These are phyloP conservation scores for Akanthomyces dipterigenus DNA, from an alignment of 2,329 filamentous ascomycete genomes.

Conservation along the genomic window DNA sequence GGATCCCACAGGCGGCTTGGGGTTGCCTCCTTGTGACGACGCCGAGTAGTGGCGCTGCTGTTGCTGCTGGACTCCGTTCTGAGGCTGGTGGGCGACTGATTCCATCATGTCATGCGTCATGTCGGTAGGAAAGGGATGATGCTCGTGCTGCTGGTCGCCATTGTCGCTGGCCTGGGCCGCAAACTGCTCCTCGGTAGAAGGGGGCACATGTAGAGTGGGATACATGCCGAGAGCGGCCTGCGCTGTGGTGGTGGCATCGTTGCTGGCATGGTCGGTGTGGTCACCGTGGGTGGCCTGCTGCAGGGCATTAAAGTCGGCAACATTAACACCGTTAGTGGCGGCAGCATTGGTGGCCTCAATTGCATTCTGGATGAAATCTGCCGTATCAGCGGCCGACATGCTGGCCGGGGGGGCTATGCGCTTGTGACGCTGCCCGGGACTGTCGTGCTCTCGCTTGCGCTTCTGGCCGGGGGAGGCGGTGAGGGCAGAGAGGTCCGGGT, in stretches of 20 bases:
- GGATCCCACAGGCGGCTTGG: slow-evolving; percentile 86
- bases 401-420: slow-evolving; percentile 39
- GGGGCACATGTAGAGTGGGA: slow-evolving; percentile 51
- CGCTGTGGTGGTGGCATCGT: slow-evolving; percentile 52
- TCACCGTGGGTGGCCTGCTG: slow-evolving; percentile 45
- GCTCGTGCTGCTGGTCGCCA: slow-evolving; percentile 24
- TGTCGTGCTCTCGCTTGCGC: slow-evolving; percentile 48
- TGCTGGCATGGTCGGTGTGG: slow-evolving; percentile 41
- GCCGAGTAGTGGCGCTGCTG: slow-evolving; percentile 26
- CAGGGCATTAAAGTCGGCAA: slow-evolving; percentile 50
- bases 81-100: slow-evolving; percentile 25
- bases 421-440: slow-evolving; percentile 44
- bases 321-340: slow-evolving; percentile 36
- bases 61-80: slow-evolving; percentile 33
- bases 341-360: slow-evolving; percentile 37
- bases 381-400: slow-evolving; percentile 39
- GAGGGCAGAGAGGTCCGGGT: slow-evolving; percentile 39
- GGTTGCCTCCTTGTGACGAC: slow-evolving; percentile 35
- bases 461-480: slow-evolving; percentile 42
- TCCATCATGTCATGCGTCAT: slow-evolving; percentile 20
- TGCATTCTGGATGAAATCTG: slow-evolving; percentile 48
- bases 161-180: slow-evolving; percentile 42
- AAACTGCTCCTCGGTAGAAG: slow-evolving; percentile 53
- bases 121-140: slow-evolving; percentile 25
- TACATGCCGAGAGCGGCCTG: slow-evolving; percentile 55